A percentile compares a stretch with the other conserved stretches of the same genome.
Evolutionary conservation across 345 rosid genomes (phyloP).

Genomic region (Garcia nutans): DNA sequence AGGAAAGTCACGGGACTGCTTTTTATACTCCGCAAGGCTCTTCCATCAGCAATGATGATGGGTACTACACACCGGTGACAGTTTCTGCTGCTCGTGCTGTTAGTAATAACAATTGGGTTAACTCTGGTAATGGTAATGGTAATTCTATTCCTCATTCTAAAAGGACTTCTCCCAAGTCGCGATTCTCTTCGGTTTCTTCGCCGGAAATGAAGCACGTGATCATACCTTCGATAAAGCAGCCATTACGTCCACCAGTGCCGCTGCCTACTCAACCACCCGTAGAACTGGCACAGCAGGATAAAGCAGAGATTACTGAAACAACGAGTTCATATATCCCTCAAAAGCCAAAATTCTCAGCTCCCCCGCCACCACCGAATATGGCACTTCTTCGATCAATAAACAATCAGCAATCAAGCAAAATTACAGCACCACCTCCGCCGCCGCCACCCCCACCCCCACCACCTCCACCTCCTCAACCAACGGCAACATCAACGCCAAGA

Average conservation of each 20-base stretch:
- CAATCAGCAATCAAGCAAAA: constrained; percentile 38
- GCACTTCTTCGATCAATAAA: constrained; percentile 68
- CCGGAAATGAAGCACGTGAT: constrained; percentile 93
- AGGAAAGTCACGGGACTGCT: constrained; percentile 56
- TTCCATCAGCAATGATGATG: constrained; percentile 59
- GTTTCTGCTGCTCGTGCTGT: constrained; percentile 30
- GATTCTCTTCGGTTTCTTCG: constrained; percentile 50
- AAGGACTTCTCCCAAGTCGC: constrained; percentile 77
- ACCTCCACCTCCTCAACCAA: constrained; percentile 32
- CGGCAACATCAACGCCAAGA: constrained; percentile 28
- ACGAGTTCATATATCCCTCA: constrained; percentile 32
- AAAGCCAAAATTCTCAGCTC: constrained; percentile 66
- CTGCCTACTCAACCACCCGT: constrained; percentile 31
- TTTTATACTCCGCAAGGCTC: constrained; percentile 88
- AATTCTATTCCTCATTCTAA: constrained; percentile 65
- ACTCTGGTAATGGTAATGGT: constrained; percentile 22
- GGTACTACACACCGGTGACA: constrained; percentile 49
- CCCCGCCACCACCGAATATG: constrained; percentile 88
- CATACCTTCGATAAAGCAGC: constrained; percentile 69
- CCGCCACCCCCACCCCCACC: constrained; percentile 48
- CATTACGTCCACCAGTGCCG: constrained; percentile 20
- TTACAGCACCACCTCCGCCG: constrained; percentile 44
- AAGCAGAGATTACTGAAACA: constrained; percentile 20
- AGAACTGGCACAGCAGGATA: constrained; percentile 13
- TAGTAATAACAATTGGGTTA: constrained; percentile 5